Percentiles rank a stretch among this genome's conserved stretches.
Conservation (phyloP, 768 basidiomycete genomes). For the Daedaleopsis sinensis region DNA sequence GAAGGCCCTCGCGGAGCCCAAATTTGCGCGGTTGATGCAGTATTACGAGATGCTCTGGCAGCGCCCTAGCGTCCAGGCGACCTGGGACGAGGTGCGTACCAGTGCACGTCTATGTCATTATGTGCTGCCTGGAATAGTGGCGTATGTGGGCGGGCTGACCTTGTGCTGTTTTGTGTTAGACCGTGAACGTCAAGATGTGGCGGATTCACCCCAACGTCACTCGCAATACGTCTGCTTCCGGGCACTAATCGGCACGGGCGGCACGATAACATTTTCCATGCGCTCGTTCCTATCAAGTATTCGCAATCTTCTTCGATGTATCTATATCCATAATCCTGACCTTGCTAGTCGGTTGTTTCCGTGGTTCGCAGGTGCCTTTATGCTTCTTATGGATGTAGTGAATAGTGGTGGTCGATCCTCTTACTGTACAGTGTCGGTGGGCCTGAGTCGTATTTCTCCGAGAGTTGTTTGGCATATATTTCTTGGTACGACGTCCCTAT, state of each 20-base stretch:
- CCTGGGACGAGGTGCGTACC: constrained; percentile 51
- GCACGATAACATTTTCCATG: background rate
- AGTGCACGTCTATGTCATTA: background rate
- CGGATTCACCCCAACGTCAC: constrained; percentile 20
- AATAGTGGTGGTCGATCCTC: background rate
- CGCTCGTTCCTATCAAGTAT: background rate
- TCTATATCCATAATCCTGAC: background rate
- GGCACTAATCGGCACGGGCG: constrained; percentile 7
- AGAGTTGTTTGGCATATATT: no score
- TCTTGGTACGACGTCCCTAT: background rate
- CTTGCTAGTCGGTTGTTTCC: background rate
- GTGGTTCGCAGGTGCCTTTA: background rate
- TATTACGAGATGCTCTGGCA: constrained; percentile 51
- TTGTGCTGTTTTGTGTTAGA: constrained; percentile 9
- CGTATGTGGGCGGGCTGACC: constrained; percentile 15
- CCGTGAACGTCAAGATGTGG: constrained; percentile 23
- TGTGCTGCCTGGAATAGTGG: background rate
- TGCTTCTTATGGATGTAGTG: background rate
- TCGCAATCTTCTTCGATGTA: background rate
- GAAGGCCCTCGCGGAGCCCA: constrained; percentile 45
- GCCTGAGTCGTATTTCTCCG: no score
- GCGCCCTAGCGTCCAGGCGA: constrained; percentile 56
- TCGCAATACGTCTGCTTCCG: constrained; percentile 8
- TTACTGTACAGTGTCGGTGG: background rate
- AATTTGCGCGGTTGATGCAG: constrained; percentile 50